Conservation (phyloP, 73 alveolate species). For the Paramecium bursaria region DNA sequence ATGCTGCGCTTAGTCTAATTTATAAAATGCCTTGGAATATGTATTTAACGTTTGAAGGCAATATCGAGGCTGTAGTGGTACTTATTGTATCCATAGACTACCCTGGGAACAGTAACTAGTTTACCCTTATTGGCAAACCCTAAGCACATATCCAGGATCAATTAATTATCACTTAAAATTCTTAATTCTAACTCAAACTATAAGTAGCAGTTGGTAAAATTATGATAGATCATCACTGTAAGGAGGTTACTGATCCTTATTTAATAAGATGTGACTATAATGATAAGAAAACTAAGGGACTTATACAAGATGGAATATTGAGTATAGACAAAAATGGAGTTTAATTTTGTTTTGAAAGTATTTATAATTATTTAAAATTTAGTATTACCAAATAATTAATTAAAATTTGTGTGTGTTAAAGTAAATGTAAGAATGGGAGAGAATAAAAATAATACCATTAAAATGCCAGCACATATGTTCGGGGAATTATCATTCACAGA, state of each 20-base stretch:
- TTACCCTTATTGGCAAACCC: constrained; percentile 5
- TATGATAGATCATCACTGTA: not conserved
- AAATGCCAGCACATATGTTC: constrained; percentile 60
- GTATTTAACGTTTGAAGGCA: not conserved
- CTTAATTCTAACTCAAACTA: constrained; percentile 12
- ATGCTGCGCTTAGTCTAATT: constrained; percentile 26
- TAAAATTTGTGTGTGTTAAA: no score
- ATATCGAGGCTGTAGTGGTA: not conserved
- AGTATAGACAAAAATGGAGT: constrained; percentile 44
- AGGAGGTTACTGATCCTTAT: constrained; percentile 37
- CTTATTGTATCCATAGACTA: constrained; percentile 26
- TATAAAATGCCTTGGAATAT: constrained; percentile 61
- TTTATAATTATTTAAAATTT: not conserved
- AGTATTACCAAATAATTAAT: not conserved
- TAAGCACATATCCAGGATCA: not conserved
- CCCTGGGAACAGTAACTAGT: constrained; percentile 46
- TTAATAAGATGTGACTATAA: constrained; percentile 51
- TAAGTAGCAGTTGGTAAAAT: constrained; percentile 35
- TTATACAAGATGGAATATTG: not conserved
- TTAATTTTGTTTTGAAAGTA: constrained; percentile 6
- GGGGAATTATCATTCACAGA: constrained; percentile 58
- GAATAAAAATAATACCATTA: constrained; percentile 42
- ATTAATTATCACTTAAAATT: not conserved
- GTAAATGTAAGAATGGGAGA: constrained; percentile 45
- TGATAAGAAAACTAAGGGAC: constrained; percentile 35